phyloP scores from a whole-genome alignment of 2,329 filamentous ascomycete species.

The Penicillium palitans region DNA sequence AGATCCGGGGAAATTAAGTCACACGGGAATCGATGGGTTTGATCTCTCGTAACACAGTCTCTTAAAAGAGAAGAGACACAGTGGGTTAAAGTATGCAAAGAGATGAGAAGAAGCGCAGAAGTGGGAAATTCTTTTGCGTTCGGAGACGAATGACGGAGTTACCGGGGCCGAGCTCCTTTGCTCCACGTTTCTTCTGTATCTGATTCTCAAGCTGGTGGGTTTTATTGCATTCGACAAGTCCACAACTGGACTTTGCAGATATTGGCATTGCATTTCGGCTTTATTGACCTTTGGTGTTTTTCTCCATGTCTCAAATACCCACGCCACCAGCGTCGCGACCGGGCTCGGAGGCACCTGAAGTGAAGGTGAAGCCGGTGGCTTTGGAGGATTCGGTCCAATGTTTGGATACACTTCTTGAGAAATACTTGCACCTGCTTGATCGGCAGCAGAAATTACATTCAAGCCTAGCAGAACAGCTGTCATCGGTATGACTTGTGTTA shows the following conservation, averaged over 20 bases:
- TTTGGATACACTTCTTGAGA: slow-evolving; percentile 45
- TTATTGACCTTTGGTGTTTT: neutral
- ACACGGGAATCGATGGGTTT: neutral
- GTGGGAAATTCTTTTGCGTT: slow-evolving; percentile 41
- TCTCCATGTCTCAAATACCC: slow-evolving; percentile 34
- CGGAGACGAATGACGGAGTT: slow-evolving; percentile 41
- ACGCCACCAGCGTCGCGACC: slow-evolving; percentile 38
- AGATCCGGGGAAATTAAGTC: neutral
- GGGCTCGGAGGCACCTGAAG: slow-evolving; percentile 30
- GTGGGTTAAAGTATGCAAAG: slow-evolving; percentile 4
- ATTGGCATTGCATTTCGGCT: neutral
- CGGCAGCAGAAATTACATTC: slow-evolving; percentile 44
- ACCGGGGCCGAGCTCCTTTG: slow-evolving; percentile 34
- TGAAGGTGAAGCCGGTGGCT: slow-evolving; percentile 20
- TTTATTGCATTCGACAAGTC: neutral
- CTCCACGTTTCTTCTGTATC: slow-evolving; percentile 14
- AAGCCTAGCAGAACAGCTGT: slow-evolving; percentile 39
- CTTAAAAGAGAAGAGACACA: neutral
- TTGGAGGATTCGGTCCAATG: slow-evolving; percentile 32
- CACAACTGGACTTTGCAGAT: neutral
- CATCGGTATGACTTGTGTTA: slow-evolving; percentile 37
- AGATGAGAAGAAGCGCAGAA: slow-evolving; percentile 18
- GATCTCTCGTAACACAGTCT: neutral
- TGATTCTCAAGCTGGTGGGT: neutral
- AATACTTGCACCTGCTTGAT: slow-evolving; percentile 47